Percentiles rank a stretch among this genome's conserved stretches.
Conservation (phyloP, 1,284 basidiomycete genomes). For the Microbotryomycetes sp. region DNA sequence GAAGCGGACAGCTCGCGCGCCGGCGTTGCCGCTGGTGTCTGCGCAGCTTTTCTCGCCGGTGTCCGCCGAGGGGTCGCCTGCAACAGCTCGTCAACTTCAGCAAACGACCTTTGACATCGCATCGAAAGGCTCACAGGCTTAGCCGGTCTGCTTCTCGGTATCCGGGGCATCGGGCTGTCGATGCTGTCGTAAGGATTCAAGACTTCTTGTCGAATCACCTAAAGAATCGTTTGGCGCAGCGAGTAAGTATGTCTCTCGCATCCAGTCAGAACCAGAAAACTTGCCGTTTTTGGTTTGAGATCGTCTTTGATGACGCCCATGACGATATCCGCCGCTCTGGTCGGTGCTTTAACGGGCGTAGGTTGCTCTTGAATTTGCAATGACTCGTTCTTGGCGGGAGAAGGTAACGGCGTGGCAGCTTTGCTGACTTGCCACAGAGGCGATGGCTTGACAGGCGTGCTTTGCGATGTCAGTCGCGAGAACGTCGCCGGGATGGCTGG, state of each 20-base stretch:
- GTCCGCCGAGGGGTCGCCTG: background rate
- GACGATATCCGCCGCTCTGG: conserved; percentile 26
- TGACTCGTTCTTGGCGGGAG: conserved; percentile 9
- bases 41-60: background rate
- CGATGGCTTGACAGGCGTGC: conserved; percentile 19
- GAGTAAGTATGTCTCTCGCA: background rate
- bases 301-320: conserved; percentile 22
- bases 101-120: background rate
- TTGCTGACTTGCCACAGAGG: conserved; percentile 29
- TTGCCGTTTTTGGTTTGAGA: conserved; percentile 1
- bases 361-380: background rate
- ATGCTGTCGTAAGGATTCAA: conserved; percentile 26
- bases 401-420: conserved; percentile 10
- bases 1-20: conserved; percentile 11
- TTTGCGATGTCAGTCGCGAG: background rate
- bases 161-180: conserved; percentile 11
- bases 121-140: background rate
- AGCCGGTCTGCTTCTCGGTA: conserved; percentile 5
- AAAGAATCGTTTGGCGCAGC: background rate
- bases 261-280: too few species aligned
- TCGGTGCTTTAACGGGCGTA: background rate
- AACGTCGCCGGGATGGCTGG: background rate
- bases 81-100: background rate
- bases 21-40: background rate
- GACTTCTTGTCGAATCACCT: conserved; percentile 5